These are phyloP conservation scores for Cyberlindnera americana DNA, from an alignment of 805 yeast genomes.

Conservation along the genomic window DNA sequence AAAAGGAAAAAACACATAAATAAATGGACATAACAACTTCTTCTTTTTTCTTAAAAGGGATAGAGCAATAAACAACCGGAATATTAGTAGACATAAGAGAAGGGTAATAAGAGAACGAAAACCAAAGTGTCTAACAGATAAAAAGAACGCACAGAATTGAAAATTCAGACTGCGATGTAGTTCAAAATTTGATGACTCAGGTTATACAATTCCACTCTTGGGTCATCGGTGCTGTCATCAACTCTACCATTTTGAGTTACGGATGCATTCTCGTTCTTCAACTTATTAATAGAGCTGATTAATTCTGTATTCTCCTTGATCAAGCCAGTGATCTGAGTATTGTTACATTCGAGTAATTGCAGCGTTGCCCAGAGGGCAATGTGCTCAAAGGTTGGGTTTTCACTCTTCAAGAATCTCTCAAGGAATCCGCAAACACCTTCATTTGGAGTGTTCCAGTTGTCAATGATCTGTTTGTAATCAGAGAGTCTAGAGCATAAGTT, in stretches of 20 bases:
- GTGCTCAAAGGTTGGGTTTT: slow-evolving; percentile 94
- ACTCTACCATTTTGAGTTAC: slow-evolving; percentile 28
- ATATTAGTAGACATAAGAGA: too few relatives aligned
- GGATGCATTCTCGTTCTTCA: slow-evolving; percentile 35
- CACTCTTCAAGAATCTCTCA: slow-evolving; percentile 71
- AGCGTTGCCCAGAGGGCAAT: slow-evolving; percentile 96
- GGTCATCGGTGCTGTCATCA: slow-evolving; percentile 51
- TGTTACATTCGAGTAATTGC: slow-evolving; percentile 86
- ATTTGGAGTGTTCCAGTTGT: slow-evolving; percentile 73
- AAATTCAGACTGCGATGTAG: slow-evolving; percentile 20
- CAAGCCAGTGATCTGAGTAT: slow-evolving; percentile 51
- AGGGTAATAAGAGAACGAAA: too few relatives aligned
- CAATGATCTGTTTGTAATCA: slow-evolving; percentile 75
- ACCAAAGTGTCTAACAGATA: neutral
- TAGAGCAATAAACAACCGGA: neutral
- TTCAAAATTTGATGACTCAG: slow-evolving; percentile 67
- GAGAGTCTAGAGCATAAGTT: slow-evolving; percentile 88
- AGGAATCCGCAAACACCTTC: slow-evolving; percentile 87
- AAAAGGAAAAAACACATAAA: too few relatives aligned
- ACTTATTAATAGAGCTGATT: slow-evolving; percentile 49
- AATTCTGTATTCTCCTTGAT: slow-evolving; percentile 54
- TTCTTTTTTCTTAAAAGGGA: too few relatives aligned
- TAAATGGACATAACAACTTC: neutral
- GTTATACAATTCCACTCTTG: slow-evolving; percentile 60
- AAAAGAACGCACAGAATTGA: neutral